phyloP scores from a whole-genome alignment of 345 rosid species.

The Citrus sp. region DNA sequence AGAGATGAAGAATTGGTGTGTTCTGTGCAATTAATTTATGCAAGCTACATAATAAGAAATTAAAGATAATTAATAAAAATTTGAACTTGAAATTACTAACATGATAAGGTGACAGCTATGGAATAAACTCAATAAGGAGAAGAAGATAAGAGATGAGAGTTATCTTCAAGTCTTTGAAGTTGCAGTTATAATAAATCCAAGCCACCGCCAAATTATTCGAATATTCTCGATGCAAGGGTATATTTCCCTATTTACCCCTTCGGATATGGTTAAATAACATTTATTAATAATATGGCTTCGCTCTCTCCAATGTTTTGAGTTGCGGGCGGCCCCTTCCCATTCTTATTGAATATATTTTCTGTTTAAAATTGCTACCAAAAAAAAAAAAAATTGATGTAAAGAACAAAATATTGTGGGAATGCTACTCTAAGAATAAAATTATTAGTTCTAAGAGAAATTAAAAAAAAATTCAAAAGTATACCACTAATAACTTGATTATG shows the following conservation, averaged over 20 bases:
- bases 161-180: too few relatives aligned
- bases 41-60: too few relatives aligned
- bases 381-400: too few relatives aligned
- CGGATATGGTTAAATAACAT: not conserved
- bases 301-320: too few relatives aligned
- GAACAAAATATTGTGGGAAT: not conserved
- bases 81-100: not conserved
- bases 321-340: too few relatives aligned
- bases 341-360: too few relatives aligned
- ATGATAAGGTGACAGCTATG: not conserved
- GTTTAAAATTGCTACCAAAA: too few relatives aligned
- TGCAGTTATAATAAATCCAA: not conserved
- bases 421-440: not conserved
- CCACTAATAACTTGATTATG: too few relatives aligned
- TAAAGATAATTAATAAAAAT: too few relatives aligned
- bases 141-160: not conserved
- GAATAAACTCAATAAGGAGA: not conserved
- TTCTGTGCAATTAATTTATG: not conserved
- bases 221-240: not conserved
- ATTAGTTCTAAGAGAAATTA: not conserved
- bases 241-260: not conserved
- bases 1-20: not conserved
- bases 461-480: too few relatives aligned
- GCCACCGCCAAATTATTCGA: not conserved
- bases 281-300: too few relatives aligned